Conservation (phyloP, 1,139 yeast species). For the Debaryomyces subglobosus region DNA sequence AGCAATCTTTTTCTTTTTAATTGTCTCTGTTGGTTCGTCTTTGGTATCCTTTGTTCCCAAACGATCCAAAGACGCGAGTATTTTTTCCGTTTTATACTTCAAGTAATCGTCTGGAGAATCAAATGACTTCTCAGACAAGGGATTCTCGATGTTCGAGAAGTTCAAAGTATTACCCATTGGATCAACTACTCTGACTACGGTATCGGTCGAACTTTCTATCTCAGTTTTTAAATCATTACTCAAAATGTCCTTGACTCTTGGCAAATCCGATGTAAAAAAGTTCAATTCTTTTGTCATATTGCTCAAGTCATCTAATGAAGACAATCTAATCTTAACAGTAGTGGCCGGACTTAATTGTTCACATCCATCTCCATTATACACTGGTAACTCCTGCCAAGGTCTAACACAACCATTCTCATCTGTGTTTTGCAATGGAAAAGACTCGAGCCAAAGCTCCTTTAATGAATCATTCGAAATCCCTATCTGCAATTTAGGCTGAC, state of each 20-base stretch:
- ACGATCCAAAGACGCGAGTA: constrained; percentile 17
- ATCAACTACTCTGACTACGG: constrained; percentile 40
- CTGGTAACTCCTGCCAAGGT: constrained; percentile 61
- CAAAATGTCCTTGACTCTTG: constrained; percentile 38
- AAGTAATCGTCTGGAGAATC: constrained; percentile 34
- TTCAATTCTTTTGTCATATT: constrained; percentile 40
- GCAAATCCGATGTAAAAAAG: constrained; percentile 56
- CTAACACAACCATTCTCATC: constrained; percentile 49
- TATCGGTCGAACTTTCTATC: constrained; percentile 17
- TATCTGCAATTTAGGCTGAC: constrained; percentile 33
- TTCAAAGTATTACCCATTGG: constrained; percentile 59
- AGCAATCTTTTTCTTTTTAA: constrained; percentile 65
- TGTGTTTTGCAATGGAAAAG: constrained; percentile 60
- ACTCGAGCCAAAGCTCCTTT: constrained; percentile 71
- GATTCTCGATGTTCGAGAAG: constrained; percentile 41
- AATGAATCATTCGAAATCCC: constrained; percentile 70
- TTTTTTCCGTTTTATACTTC: constrained; percentile 17
- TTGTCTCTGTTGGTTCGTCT: constrained; percentile 2
- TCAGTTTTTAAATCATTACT: constrained; percentile 21
- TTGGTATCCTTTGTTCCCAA: constrained; percentile 5
- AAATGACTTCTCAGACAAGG: constrained; percentile 33
- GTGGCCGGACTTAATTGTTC: constrained; percentile 33
- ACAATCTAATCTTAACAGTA: constrained; percentile 60
- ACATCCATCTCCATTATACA: constrained; percentile 54
- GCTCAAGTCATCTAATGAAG: constrained; percentile 32